A percentile compares a stretch with the other conserved stretches of the same genome.
Conservation (phyloP, 768 basidiomycete species). For the Rhodotorula diobovata region DNA sequence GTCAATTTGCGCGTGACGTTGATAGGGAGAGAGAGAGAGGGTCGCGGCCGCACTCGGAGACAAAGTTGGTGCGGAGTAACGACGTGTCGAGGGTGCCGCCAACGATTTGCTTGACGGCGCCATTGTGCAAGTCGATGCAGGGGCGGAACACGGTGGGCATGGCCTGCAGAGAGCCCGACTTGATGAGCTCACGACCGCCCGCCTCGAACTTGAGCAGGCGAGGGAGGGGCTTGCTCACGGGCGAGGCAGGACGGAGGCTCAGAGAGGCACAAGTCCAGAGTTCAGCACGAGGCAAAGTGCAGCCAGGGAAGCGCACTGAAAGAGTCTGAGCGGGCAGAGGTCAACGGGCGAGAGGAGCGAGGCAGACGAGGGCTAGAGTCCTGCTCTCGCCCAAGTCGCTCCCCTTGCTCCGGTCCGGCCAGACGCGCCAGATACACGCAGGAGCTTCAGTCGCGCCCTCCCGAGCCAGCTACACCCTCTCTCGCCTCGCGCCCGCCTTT, state of each 20-base stretch:
- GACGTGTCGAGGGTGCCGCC: conserved; percentile 82
- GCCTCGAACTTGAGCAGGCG: background rate
- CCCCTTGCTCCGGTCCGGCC: background rate
- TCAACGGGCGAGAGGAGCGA: background rate
- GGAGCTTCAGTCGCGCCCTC: background rate
- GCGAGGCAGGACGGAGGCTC: no score
- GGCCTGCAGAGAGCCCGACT: background rate
- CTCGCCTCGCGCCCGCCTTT: background rate
- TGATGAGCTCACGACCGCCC: no score
- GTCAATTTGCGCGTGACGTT: background rate
- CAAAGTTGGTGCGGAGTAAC: conserved; percentile 78
- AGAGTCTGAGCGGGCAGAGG: no score
- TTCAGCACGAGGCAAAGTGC: no score
- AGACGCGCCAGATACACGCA: background rate
- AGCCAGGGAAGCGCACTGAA: background rate
- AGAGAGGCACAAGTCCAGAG: no score
- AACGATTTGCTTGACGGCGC: conserved; percentile 96
- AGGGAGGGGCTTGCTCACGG: background rate
- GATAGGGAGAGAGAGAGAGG: conserved; percentile 16
- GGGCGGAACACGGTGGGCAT: conserved; percentile 60
- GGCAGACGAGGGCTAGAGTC: no score
- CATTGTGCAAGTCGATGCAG: conserved; percentile 94
- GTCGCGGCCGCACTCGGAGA: conserved; percentile 79
- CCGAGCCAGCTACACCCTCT: background rate
- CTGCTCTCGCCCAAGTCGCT: no score